These are phyloP conservation scores for Aristolochia californica DNA, from an alignment of 164 flowering plant species.

Conservation along the genomic window DNA sequence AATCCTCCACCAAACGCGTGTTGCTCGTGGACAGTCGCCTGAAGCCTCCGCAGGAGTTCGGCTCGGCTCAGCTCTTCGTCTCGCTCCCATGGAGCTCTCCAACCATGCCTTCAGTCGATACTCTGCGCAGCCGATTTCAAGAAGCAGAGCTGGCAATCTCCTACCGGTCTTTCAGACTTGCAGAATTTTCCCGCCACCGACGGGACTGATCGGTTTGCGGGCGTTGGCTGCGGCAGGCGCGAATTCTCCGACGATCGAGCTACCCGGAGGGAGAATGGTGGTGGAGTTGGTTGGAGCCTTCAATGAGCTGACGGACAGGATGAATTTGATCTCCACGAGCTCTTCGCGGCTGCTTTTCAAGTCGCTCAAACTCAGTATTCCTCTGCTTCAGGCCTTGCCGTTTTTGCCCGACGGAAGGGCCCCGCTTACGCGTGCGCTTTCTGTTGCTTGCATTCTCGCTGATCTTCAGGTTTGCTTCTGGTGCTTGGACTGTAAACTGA, in stretches of 20 bases:
- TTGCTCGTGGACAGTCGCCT: neutral
- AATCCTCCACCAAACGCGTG: neutral
- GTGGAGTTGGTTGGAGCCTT: slow-evolving; percentile 81
- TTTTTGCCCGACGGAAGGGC: slow-evolving; percentile 61
- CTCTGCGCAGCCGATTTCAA: slow-evolving; percentile 1
- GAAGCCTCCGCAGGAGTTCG: too few relatives aligned
- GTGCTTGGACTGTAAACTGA: neutral
- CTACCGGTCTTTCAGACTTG: neutral
- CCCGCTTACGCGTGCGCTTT: slow-evolving; percentile 57
- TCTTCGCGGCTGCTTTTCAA: slow-evolving; percentile 68
- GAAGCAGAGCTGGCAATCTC: neutral
- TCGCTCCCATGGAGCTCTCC: slow-evolving; percentile 17
- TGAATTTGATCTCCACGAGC: slow-evolving; percentile 44
- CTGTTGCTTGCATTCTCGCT: slow-evolving; percentile 66
- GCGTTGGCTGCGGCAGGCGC: slow-evolving; percentile 6
- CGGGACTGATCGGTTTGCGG: slow-evolving; percentile 4
- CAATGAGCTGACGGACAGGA: slow-evolving; percentile 67
- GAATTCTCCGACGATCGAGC: slow-evolving; percentile 23
- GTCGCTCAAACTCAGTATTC: slow-evolving; percentile 72
- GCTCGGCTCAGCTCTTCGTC: neutral
- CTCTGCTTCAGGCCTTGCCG: slow-evolving; percentile 58
- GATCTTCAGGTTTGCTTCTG: slow-evolving; percentile 63
- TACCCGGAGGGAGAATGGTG: slow-evolving; percentile 80
- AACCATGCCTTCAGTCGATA: slow-evolving; percentile 1
- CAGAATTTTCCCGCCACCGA: neutral